Conservation (phyloP, 352 stramenopile genomes). For the Phytophthora vignae region DNA sequence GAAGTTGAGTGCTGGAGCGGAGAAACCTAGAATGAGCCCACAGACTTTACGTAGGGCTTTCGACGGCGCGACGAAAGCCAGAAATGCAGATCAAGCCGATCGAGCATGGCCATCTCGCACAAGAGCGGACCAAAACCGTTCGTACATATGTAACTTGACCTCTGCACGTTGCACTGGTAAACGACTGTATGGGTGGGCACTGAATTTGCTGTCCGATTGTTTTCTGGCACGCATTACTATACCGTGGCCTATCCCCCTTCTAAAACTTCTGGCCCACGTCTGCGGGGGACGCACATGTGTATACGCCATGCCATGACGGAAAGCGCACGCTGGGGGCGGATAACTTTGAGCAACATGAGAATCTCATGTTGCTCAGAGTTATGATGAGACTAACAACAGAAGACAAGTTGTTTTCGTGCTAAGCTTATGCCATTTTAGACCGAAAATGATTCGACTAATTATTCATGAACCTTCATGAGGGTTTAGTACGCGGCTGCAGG, state of each 20-base stretch:
- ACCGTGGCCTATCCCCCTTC: slow-evolving; percentile 4
- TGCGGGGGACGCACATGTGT: background rate
- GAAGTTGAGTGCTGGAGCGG: slow-evolving; percentile 19
- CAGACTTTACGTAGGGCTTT: slow-evolving; percentile 8
- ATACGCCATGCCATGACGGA: background rate
- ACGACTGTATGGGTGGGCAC: background rate
- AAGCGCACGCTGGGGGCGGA: background rate
- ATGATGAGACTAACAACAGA: no score
- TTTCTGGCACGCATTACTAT: slow-evolving; percentile 4
- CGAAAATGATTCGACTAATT: background rate
- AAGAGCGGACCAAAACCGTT: slow-evolving; percentile 10
- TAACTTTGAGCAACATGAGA: background rate
- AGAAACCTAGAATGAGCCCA: slow-evolving; percentile 27
- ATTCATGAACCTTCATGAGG: background rate
- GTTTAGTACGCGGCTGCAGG: slow-evolving; percentile 14
- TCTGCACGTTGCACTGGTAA: slow-evolving; percentile 2
- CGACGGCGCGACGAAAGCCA: slow-evolving; percentile 24
- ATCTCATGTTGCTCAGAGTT: no score
- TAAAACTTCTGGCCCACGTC: slow-evolving; percentile 1
- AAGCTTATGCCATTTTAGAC: background rate
- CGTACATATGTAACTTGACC: slow-evolving; percentile 3
- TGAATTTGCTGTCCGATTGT: slow-evolving; percentile 5
- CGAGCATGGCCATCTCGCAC: slow-evolving; percentile 27
- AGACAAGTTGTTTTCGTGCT: background rate
- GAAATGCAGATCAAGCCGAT: slow-evolving; percentile 33